Conservation (phyloP, 352 stramenopile genomes). For the Globisporangium lucens region DNA sequence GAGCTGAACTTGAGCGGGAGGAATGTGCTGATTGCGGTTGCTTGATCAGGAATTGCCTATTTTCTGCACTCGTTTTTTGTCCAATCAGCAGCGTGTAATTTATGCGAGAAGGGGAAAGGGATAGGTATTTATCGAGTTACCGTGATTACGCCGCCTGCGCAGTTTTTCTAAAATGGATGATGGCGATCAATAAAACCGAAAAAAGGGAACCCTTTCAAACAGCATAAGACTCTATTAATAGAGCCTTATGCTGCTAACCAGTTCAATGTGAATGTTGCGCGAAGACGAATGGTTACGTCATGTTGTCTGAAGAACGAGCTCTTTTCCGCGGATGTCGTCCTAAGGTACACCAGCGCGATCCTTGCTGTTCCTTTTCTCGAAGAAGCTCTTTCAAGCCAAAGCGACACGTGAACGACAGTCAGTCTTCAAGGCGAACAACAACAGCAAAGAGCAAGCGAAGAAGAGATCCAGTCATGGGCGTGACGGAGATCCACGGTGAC, state of each 20-base stretch:
- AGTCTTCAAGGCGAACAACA: not conserved
- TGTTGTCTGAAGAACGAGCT: not conserved
- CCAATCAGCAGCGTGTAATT: not conserved
- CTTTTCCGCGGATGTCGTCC: not conserved
- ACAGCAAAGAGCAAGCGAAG: not conserved
- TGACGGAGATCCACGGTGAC: conserved; percentile 67
- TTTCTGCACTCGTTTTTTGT: not conserved
- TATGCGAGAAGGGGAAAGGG: conserved; percentile 2
- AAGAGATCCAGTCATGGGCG: conserved; percentile 33
- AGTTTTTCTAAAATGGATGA: not conserved
- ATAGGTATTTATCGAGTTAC: not conserved
- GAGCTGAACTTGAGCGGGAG: not conserved
- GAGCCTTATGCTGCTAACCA: not conserved
- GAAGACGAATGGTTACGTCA: not conserved
- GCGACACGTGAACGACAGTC: conserved; percentile 3
- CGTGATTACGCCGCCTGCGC: not conserved
- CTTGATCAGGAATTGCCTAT: not conserved
- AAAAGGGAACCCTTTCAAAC: not conserved
- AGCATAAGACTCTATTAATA: not conserved
- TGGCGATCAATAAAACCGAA: not conserved
- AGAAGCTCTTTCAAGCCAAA: not conserved
- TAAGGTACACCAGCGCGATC: conserved; percentile 3
- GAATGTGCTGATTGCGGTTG: not conserved
- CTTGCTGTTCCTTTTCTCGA: not conserved
- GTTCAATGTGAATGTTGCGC: not conserved